Evolutionary conservation across 2,329 filamentous ascomycete genomes (phyloP).

Genomic region (Pseudogymnoascus sp.): DNA sequence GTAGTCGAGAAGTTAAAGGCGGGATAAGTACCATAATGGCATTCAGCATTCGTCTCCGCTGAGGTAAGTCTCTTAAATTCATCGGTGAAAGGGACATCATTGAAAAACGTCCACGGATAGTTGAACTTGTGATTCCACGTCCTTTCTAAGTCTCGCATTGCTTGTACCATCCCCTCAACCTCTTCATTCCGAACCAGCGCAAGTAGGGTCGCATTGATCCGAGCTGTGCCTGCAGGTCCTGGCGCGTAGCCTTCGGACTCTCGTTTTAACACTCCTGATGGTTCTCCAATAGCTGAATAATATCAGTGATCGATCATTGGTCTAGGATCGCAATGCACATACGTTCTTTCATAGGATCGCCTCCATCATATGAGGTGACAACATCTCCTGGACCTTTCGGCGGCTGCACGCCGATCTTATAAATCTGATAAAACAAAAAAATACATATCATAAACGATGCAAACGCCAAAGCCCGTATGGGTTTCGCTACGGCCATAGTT

Average conservation of each 20-base stretch:
- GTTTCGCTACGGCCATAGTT: constrained; percentile 76
- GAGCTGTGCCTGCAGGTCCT: constrained; percentile 64
- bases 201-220: constrained; percentile 88
- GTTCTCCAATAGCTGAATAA: constrained; percentile 67
- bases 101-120: constrained; percentile 99
- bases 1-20: constrained; percentile 13
- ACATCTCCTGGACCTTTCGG: constrained; percentile 34
- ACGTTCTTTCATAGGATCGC: constrained; percentile 85
- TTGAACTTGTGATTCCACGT: constrained; percentile 99
- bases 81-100: constrained; percentile 85
- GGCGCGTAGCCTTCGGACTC: constrained; percentile 70
- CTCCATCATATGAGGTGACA: constrained; percentile 52
- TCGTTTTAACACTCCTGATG: constrained; percentile 65
- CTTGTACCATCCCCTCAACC: constrained; percentile 70
- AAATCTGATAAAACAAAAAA: constrained; percentile 70
- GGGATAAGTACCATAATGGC: constrained; percentile 60
- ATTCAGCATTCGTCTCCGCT: constrained; percentile 79
- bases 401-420: constrained; percentile 44
- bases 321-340: constrained; percentile 31
- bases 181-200: constrained; percentile 90
- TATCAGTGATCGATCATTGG: constrained; percentile 2
- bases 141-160: constrained; percentile 83
- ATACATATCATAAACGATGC: constrained; percentile 64
- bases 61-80: constrained; percentile 82
- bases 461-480: constrained; percentile 70